Conservation (phyloP, 345 rosid species). For the thale cress (Arabidopsis thaliana) region DNA sequence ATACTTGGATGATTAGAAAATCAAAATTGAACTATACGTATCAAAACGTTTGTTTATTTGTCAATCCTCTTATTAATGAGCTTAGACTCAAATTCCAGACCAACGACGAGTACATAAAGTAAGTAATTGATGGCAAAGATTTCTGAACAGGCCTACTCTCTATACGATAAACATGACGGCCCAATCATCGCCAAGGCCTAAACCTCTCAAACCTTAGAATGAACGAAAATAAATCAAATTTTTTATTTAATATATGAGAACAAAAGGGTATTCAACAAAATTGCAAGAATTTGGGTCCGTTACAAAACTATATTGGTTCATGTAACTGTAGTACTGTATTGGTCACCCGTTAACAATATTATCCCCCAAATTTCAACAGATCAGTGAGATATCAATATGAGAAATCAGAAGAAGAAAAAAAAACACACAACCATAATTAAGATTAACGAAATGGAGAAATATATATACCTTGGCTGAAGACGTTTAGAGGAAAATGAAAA, state of each 20-base stretch:
- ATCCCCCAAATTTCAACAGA: background rate
- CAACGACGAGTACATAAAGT: background rate
- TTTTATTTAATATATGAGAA: background rate
- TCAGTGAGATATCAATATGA: background rate
- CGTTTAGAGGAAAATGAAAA: background rate
- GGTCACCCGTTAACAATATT: background rate
- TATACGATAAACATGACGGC: background rate
- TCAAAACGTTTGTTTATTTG: too few relatives aligned
- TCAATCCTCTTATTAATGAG: too few relatives aligned
- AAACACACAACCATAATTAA: background rate
- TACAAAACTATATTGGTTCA: background rate
- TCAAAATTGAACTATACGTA: background rate
- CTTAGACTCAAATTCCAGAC: background rate
- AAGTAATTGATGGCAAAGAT: background rate
- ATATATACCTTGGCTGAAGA: conserved; percentile 4
- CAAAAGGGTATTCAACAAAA: background rate
- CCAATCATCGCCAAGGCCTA: background rate
- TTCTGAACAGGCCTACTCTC: background rate
- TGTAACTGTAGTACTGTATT: background rate
- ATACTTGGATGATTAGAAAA: background rate
- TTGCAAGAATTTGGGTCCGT: background rate
- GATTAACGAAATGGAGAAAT: background rate
- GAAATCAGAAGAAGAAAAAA: background rate
- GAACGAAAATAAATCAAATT: background rate
- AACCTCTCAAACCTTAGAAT: too few relatives aligned